These are phyloP conservation scores for Rhynchosporium secalis DNA, from an alignment of 2,329 filamentous ascomycete genomes.

Conservation along the genomic window DNA sequence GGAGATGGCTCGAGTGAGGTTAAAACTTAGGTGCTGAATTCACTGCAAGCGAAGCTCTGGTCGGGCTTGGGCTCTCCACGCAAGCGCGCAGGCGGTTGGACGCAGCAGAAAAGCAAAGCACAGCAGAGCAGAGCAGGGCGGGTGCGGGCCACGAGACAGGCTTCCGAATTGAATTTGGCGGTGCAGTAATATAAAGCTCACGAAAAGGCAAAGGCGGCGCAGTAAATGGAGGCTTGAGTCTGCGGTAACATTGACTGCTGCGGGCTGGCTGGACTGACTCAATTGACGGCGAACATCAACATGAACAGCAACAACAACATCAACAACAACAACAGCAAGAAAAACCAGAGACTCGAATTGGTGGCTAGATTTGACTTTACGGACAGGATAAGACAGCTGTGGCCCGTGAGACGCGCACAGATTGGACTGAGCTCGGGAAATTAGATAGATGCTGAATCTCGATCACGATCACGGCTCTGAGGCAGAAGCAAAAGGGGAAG, in stretches of 20 bases:
- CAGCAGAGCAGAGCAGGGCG: constrained; percentile 11
- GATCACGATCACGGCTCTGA: constrained; percentile 1
- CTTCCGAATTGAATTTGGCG: constrained; percentile 13
- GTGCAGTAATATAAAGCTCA: not conserved
- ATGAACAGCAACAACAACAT: not conserved
- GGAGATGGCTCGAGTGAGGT: constrained; percentile 6
- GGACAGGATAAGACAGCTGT: not conserved
- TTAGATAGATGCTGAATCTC: constrained; percentile 7
- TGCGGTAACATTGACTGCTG: constrained; percentile 8
- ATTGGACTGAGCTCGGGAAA: constrained; percentile 7
- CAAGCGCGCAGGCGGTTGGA: constrained; percentile 8
- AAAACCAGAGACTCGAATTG: not conserved
- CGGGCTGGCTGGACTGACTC: not conserved
- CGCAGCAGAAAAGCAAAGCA: constrained; percentile 10
- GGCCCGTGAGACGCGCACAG: constrained; percentile 17
- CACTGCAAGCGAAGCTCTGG: constrained; percentile 17
- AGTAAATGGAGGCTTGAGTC: constrained; percentile 9
- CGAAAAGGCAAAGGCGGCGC: constrained; percentile 10
- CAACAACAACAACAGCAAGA: not conserved
- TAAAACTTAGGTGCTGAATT: constrained; percentile 15
- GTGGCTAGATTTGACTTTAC: not conserved
- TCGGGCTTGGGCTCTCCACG: constrained; percentile 1
- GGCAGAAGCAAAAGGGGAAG: constrained; percentile 5
- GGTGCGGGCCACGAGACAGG: not conserved
- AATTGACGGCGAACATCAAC: constrained; percentile 7